phyloP scores from a whole-genome alignment of 441 rosid species.

The Euphorbia schlechtendalii region DNA sequence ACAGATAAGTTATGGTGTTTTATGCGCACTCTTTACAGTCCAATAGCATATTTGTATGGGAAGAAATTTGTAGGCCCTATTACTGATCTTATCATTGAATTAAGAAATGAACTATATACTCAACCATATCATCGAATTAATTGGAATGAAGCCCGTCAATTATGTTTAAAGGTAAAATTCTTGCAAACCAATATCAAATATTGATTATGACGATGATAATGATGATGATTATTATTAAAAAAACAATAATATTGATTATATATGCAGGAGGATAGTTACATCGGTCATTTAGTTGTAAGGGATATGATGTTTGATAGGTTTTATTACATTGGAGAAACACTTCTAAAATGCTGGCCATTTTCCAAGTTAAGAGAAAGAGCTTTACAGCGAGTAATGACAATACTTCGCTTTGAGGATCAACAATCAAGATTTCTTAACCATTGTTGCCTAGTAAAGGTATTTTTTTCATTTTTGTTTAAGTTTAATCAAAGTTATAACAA shows the following conservation, averaged over 20 bases:
- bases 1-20: slow-evolving; percentile 56
- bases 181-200: no score
- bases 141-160: slow-evolving; percentile 20
- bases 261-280: slow-evolving; percentile 48
- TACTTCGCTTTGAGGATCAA: slow-evolving; percentile 78
- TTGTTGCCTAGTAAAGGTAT: background rate
- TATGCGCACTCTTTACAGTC: slow-evolving; percentile 47
- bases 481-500: no score
- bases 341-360: slow-evolving; percentile 41
- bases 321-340: slow-evolving; percentile 32
- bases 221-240: no score
- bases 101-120: slow-evolving; percentile 42
- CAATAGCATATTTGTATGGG: no score
- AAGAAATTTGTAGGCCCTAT: slow-evolving; percentile 36
- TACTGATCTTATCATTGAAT: slow-evolving; percentile 28
- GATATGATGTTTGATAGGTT: slow-evolving; percentile 44
- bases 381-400: slow-evolving; percentile 37
- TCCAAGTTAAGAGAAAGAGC: no score
- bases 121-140: slow-evolving; percentile 39
- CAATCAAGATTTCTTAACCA: slow-evolving; percentile 38
- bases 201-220: no score
- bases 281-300: slow-evolving; percentile 43
- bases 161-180: no score
- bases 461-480: no score
- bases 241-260: no score